A percentile compares a stretch with the other conserved stretches of the same genome.
Conservation (phyloP, 441 rosid species). For the Erysimum pusillum region DNA sequence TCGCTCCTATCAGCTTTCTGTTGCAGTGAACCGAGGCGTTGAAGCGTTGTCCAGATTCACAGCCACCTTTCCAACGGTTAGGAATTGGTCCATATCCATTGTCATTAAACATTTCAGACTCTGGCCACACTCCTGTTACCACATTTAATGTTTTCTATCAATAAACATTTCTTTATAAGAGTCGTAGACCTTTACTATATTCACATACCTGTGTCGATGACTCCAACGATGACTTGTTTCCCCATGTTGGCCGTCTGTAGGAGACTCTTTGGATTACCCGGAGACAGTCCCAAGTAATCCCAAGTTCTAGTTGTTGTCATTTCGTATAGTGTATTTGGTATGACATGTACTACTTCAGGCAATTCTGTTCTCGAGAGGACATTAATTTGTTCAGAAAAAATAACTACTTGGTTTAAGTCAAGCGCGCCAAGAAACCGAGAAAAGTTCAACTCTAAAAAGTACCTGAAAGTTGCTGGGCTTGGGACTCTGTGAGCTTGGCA, state of each 20-base stretch:
- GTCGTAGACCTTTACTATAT: background rate
- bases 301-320: constrained; percentile 28
- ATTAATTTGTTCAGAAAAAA: background rate
- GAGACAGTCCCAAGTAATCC: constrained; percentile 20
- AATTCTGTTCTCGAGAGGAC: background rate
- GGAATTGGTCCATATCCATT: constrained; percentile 62
- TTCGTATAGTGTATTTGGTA: constrained; percentile 3
- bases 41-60: constrained; percentile 49
- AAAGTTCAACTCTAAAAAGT: background rate
- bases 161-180: background rate
- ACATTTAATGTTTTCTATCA: background rate
- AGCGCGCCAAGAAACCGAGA: background rate
- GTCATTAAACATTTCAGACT: constrained; percentile 61
- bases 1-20: constrained; percentile 53
- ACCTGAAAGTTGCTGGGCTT: constrained; percentile 58
- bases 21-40: constrained; percentile 38
- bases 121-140: constrained; percentile 68
- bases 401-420: background rate
- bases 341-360: constrained; percentile 25
- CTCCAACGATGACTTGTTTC: background rate
- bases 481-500: constrained; percentile 54
- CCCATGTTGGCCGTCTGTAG: constrained; percentile 8
- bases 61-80: constrained; percentile 64
- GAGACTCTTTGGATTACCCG: background rate
- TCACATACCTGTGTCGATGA: constrained; percentile 20